Evolutionary conservation across 805 yeast species (phyloP).

Genomic region (Lipomyces yamanashiensis): DNA sequence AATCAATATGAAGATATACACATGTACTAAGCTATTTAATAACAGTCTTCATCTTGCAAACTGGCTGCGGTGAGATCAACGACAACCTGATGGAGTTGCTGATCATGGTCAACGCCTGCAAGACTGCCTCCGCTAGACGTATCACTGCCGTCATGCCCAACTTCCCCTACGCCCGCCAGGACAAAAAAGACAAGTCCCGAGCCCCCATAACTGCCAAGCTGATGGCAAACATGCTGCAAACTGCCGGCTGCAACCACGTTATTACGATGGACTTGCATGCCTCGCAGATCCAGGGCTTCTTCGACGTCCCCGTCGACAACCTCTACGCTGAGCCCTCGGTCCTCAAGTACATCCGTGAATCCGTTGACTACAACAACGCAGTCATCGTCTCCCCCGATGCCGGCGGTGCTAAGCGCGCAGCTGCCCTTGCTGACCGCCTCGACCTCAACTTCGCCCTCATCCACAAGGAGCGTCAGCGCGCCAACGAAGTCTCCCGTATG

Average conservation of each 20-base stretch:
- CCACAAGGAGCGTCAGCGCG: slow-evolving; percentile 93
- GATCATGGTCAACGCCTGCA: slow-evolving; percentile 91
- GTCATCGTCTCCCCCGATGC: slow-evolving; percentile 97
- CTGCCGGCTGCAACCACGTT: slow-evolving; percentile 95
- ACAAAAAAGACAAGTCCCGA: slow-evolving; percentile 91
- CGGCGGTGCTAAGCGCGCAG: slow-evolving; percentile 98
- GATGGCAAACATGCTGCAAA: slow-evolving; percentile 86
- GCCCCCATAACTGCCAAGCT: slow-evolving; percentile 96
- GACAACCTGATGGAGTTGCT: slow-evolving; percentile 86
- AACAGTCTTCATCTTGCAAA: slow-evolving; percentile 53
- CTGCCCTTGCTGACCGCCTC: slow-evolving; percentile 86
- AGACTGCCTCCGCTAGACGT: slow-evolving; percentile 91
- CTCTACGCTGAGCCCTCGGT: slow-evolving; percentile 94
- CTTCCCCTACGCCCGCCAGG: slow-evolving; percentile 97
- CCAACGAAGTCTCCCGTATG: slow-evolving; percentile 94
- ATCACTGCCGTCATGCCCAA: slow-evolving; percentile 94
- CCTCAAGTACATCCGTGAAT: slow-evolving; percentile 74
- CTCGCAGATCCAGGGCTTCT: slow-evolving; percentile 96
- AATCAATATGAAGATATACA: no score
- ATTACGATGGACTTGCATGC: slow-evolving; percentile 98
- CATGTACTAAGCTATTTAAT: not conserved
- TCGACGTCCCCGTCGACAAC: slow-evolving; percentile 93
- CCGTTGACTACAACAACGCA: slow-evolving; percentile 59
- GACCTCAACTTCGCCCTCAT: slow-evolving; percentile 94
- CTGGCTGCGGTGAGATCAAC: slow-evolving; percentile 84